phyloP scores from a whole-genome alignment of 495 filamentous ascomycete genomes.

The Aspergillus nanangensis region DNA sequence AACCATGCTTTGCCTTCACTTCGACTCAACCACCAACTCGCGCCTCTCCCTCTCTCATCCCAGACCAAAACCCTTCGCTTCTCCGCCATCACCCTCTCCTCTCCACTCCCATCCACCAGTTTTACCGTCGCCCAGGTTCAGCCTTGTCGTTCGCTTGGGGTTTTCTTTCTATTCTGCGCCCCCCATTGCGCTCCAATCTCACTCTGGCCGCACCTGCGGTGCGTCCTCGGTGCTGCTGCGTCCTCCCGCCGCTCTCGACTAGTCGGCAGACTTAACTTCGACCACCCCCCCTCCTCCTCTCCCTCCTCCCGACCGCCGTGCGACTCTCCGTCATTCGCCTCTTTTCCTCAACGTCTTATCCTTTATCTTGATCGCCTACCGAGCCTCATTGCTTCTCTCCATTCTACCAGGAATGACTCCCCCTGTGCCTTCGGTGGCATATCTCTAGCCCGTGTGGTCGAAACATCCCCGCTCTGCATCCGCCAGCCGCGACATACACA shows the following conservation, averaged over 20 bases:
- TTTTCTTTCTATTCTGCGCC: constrained; percentile 23
- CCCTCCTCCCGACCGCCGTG: constrained; percentile 26
- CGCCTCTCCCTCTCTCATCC: constrained; percentile 8
- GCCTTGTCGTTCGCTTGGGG: constrained; percentile 11
- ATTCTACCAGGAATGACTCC: constrained; percentile 44
- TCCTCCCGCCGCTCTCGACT: constrained; percentile 32
- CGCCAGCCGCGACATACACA: constrained; percentile 27
- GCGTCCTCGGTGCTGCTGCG: constrained; percentile 34
- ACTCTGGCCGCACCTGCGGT: constrained; percentile 25
- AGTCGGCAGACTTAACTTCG: constrained; percentile 21
- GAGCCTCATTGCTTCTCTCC: too few species aligned
- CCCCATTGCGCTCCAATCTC: too few species aligned
- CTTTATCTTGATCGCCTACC: too few species aligned
- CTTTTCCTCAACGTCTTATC: constrained; percentile 16
- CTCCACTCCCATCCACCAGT: constrained; percentile 7
- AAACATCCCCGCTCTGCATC: constrained; percentile 45
- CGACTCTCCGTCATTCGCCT: constrained; percentile 27
- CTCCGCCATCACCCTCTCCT: constrained; percentile 11
- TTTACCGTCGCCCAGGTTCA: constrained; percentile 7
- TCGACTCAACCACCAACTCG: too few species aligned
- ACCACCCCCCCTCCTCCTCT: constrained; percentile 35
- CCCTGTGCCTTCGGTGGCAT: constrained; percentile 38
- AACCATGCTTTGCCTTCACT: constrained; percentile 9
- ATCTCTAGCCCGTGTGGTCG: constrained; percentile 46
- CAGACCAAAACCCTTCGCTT: constrained; percentile 7